Evolutionary conservation across 2,329 filamentous ascomycete species (phyloP), one percentile per base, ranked within the genome.

Genomic region (Shiraia sp.): DNA sequence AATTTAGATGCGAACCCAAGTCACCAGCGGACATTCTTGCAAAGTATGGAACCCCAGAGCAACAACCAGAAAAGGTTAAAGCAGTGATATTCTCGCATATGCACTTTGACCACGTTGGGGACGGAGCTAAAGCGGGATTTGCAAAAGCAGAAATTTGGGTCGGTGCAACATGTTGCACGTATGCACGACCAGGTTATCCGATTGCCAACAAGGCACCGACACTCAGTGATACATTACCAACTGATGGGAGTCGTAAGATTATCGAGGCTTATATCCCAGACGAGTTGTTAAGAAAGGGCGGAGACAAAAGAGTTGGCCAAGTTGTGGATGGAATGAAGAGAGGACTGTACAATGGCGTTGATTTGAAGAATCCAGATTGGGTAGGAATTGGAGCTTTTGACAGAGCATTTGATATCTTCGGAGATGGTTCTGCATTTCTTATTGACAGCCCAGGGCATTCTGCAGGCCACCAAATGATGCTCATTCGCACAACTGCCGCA

Each of bases 361-460:
- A 59, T 14, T 40, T 65, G 12, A 52, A 53, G 37, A 57, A 58
- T 24, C 49, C 49, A 0, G 48, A 69, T 26, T 71, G 72, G 12
- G 62, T 77, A 0, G 70, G 63, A 0, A 64, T 64, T 7, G 61
- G 61, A 6, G 39, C 69, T 0, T 78, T 80, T 40, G 72, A 75
- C 1, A 56, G 69, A 2, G 68, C 66, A 1, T 60, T 78, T 9
- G 77, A 80, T 49, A 53, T 79, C 8, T 76, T 78, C 45, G 63
- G 65, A 0, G 78, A 81, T 45, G 73, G 72, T 0, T 69, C 67
- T n/a, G 56, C 78, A 4, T 77, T 71, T 49, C 57, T 79, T 0
- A 61, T 80, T 16, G 73, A 79, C 49, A 71, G 72, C 0, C 78
- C 79, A 0, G 78, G 78, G 0, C 78, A 81, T 50, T 60, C 79